Percentiles rank a stretch among this genome's conserved stretches.
Evolutionary conservation across 2,329 filamentous ascomycete species (phyloP).

Genomic region (Scorias spongiosa): DNA sequence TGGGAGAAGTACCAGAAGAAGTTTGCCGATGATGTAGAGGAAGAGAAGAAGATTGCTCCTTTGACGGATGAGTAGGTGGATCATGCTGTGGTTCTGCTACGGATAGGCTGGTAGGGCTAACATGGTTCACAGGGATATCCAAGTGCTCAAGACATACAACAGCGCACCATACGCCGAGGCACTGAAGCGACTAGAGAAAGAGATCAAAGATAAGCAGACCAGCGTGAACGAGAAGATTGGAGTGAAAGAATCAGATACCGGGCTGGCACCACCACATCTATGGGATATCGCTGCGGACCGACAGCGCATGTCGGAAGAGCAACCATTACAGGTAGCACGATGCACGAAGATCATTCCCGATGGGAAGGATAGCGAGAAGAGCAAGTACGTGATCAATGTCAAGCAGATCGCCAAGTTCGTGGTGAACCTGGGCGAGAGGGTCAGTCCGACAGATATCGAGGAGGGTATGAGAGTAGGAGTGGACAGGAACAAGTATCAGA

Average conservation of each 20-base stretch:
- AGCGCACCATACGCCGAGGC: constrained; percentile 87
- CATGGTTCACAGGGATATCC: constrained; percentile 61
- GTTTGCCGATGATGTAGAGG: constrained; percentile 88
- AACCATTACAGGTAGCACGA: constrained; percentile 88
- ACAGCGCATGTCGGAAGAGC: constrained; percentile 97
- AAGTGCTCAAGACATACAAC: constrained; percentile 97
- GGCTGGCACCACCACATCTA: constrained; percentile 91
- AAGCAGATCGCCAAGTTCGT: constrained; percentile 99
- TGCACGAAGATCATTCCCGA: constrained; percentile 99
- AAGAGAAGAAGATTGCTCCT: constrained; percentile 99
- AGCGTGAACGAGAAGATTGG: constrained; percentile 98
- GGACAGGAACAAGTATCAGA: constrained; percentile 98
- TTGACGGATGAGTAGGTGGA: constrained; percentile 77
- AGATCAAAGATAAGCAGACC: constrained; percentile 98
- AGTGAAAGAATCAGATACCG: constrained; percentile 84
- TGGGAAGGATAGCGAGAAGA: constrained; percentile 90
- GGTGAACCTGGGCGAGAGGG: constrained; percentile 89
- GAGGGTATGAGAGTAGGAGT: constrained; percentile 97
- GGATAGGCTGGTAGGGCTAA: constrained; percentile 14
- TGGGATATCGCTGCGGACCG: constrained; percentile 97
- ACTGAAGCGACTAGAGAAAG: constrained; percentile 94
- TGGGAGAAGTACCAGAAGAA: constrained; percentile 99
- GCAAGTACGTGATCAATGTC: constrained; percentile 99
- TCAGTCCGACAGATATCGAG: constrained; percentile 96
- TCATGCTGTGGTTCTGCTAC: not conserved